Evolutionary conservation across 768 basidiomycete species (phyloP).

Genomic region (Tricholoma sp.): DNA sequence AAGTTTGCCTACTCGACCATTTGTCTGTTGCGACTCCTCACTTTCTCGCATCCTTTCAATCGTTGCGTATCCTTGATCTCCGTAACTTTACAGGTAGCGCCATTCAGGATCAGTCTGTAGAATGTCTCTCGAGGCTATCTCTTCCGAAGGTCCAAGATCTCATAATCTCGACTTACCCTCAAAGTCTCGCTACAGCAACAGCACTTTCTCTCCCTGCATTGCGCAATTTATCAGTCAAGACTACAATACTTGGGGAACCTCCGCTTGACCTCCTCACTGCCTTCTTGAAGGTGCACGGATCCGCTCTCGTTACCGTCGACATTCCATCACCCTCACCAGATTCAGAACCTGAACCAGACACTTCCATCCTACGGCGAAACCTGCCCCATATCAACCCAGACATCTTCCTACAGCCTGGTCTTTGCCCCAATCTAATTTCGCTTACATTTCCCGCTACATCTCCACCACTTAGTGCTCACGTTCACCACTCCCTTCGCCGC

Average conservation of each 20-base stretch:
- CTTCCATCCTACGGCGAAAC: constrained; percentile 17
- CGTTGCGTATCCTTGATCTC: constrained; percentile 42
- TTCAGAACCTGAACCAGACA: constrained; percentile 28
- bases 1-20: constrained; percentile 14
- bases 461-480: constrained; percentile 21
- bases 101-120: constrained; percentile 10
- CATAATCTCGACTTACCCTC: constrained; percentile 34
- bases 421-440: constrained; percentile 42
- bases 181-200: constrained; percentile 33
- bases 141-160: constrained; percentile 40
- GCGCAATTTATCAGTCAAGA: constrained; percentile 36
- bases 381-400: constrained; percentile 33
- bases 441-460: constrained; percentile 37
- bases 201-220: constrained; percentile 37
- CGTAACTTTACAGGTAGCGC: constrained; percentile 31
- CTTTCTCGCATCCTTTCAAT: constrained; percentile 36
- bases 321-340: constrained; percentile 31
- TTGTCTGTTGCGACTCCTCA: constrained; percentile 23
- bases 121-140: constrained; percentile 16
- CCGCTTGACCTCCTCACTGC: constrained; percentile 21
- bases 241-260: constrained; percentile 14
- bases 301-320: constrained; percentile 33
- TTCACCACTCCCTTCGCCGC: constrained; percentile 35
- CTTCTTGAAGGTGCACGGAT: constrained; percentile 40
- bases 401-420: constrained; percentile 35